Conservation (phyloP, 1,284 basidiomycete species). For the Kwoniella shivajii region DNA sequence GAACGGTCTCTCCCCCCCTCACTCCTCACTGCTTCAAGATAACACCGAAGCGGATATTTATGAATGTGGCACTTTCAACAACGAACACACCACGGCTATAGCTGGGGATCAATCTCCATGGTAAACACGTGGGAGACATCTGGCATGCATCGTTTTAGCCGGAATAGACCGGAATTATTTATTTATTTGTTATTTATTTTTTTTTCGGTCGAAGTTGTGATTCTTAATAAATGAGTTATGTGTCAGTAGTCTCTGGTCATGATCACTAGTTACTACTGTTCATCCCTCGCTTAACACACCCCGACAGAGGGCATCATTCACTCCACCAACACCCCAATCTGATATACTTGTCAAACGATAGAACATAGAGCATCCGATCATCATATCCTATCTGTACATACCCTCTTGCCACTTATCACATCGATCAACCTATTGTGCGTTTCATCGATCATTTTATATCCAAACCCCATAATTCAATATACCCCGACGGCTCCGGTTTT, state of each 20-base stretch:
- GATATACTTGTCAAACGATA: not conserved
- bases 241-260: too few relatives aligned
- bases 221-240: not conserved
- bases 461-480: not conserved
- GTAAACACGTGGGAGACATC: too few relatives aligned
- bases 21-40: not conserved
- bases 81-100: not conserved
- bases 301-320: not conserved
- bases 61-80: slow-evolving; percentile 7
- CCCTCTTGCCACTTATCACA: not conserved
- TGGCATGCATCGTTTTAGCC: not conserved
- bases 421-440: too few relatives aligned
- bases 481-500: slow-evolving; percentile 6
- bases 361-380: too few relatives aligned
- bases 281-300: too few relatives aligned
- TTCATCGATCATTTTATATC: too few relatives aligned
- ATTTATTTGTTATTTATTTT: not conserved
- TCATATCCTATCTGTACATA: not conserved
- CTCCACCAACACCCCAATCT: not conserved
- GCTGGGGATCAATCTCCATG: not conserved
- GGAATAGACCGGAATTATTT: not conserved
- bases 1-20: not conserved
- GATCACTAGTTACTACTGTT: too few relatives aligned
- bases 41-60: slow-evolving; percentile 5
- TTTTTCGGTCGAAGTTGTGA: slow-evolving; percentile 7